phyloP scores from a whole-genome alignment of 2,329 filamentous ascomycete species.

The Aspergillus aculeatus region DNA sequence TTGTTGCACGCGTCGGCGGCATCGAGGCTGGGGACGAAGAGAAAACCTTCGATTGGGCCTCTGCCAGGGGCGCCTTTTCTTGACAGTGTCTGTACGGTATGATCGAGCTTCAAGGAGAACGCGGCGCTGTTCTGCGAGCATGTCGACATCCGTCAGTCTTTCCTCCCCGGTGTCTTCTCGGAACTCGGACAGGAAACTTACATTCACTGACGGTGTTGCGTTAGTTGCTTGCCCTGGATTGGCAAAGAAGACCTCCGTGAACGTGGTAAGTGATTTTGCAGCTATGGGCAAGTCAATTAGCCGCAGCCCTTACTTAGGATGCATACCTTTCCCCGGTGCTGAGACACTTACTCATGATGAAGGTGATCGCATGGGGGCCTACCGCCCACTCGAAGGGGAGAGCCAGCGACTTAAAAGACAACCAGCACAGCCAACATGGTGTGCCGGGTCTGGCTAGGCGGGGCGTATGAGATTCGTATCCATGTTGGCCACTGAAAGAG shows the following conservation, averaged over 20 bases:
- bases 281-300: constrained; percentile 14
- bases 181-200: constrained; percentile 23
- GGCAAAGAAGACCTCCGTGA: constrained; percentile 35
- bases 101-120: constrained; percentile 39
- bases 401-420: constrained; percentile 5
- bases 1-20: constrained; percentile 61
- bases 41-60: constrained; percentile 69
- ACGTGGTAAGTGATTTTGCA: constrained; percentile 29
- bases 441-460: not conserved
- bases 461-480: not conserved
- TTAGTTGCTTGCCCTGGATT: constrained; percentile 34
- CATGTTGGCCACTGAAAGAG: constrained; percentile 1
- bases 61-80: constrained; percentile 62
- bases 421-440: not conserved
- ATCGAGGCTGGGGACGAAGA: constrained; percentile 77
- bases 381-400: not conserved
- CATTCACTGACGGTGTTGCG: constrained; percentile 35
- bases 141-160: not conserved
- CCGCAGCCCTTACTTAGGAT: not conserved
- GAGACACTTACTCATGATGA: constrained; percentile 2
- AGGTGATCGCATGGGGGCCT: not conserved
- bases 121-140: constrained; percentile 28
- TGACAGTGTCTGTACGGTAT: constrained; percentile 73
- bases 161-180: not conserved
- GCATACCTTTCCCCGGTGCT: not conserved